Base-by-base conservation (phyloP, 129 eudicot species). In the Flaveria robusta region DNA sequence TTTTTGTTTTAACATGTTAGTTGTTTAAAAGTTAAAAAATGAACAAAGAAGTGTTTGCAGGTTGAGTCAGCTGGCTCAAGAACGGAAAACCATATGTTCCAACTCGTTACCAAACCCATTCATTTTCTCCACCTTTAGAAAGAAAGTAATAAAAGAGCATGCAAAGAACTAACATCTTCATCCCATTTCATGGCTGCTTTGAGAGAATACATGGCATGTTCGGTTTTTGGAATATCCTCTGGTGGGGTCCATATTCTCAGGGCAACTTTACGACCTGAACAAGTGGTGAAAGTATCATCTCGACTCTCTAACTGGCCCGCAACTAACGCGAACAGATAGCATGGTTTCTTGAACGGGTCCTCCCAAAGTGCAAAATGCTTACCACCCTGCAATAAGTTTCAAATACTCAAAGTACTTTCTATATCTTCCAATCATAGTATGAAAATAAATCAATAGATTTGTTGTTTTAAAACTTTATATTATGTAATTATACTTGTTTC, bases 181-280 rank as follows among this genome's bases (percentile, higher is more conserved):
- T 92, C 98, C 98, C 98, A 92, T 83, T 92, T 92, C 98, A 92
- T 92, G 55, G 98, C 90, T 0, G 93, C 96, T 87, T 92, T 92
- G 63, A 92, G 91, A 77, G 98, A 92, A 77, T 90, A 94, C 99
- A 94, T 91, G n/a, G 99, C 99, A 82, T 94, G 99, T 24, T 69
- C 89, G 2, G 99, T 91, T 83, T 94, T 94, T 18, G 99, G 89
- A 19, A 94, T 71, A 80, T 94, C 99, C 50, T 91, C 88, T 49
- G 91, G 77, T 0, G 97, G 96, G 54, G 97, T 89, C 96, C 96
- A 94, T 70, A 94, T 94, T 74, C 96, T 83, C 19, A 94, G 89
- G 19, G 88, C 71, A 16, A 94, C 97, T 71, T 87, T 76, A 37
- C 96, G 91, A 70, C 99, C 97, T 4, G 99, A 94, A 64, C 92